Evolutionary conservation across 305 asterid species (phyloP).

Genomic region (Lippia alba): DNA sequence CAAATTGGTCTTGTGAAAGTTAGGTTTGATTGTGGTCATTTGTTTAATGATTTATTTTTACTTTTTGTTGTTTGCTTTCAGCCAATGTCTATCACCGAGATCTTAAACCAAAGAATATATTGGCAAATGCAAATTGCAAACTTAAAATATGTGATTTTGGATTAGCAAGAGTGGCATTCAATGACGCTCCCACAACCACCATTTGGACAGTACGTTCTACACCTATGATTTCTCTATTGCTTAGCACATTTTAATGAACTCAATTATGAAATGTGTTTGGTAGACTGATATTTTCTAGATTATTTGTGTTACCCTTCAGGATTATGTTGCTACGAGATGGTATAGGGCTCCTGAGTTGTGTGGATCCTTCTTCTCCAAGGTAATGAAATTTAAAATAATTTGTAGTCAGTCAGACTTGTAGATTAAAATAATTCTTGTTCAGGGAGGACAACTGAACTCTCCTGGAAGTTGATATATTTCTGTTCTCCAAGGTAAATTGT

Average conservation of each 20-base stretch:
- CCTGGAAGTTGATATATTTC: conserved; percentile 89
- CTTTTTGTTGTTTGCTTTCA: conserved; percentile 46
- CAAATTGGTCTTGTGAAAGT: background rate
- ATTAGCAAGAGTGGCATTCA: conserved; percentile 93
- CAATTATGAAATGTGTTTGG: conserved; percentile 2
- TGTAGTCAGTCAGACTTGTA: conserved; percentile 50
- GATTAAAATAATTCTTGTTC: conserved; percentile 84
- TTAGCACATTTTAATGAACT: conserved; percentile 6
- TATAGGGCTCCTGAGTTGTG: conserved; percentile 94
- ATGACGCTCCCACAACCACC: conserved; percentile 82
- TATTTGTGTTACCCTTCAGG: conserved; percentile 61
- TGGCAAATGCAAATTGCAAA: conserved; percentile 99
- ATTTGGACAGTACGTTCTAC: conserved; percentile 86
- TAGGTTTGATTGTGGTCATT: background rate
- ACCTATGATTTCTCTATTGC: conserved; percentile 12
- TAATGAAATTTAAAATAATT: conserved; percentile 39
- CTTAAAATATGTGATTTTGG: conserved; percentile 96
- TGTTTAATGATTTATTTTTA: conserved; percentile 26
- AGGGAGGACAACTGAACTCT: conserved; percentile 90
- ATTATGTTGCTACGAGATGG: conserved; percentile 97
- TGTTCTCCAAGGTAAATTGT: conserved; percentile 77
- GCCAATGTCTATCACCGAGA: conserved; percentile 97
- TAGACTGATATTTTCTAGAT: conserved; percentile 35
- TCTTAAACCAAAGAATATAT: conserved; percentile 93
- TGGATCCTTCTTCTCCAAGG: conserved; percentile 96